Base-by-base conservation (phyloP, 2,329 filamentous ascomycete species). In the Anisogramma anomala region DNA sequence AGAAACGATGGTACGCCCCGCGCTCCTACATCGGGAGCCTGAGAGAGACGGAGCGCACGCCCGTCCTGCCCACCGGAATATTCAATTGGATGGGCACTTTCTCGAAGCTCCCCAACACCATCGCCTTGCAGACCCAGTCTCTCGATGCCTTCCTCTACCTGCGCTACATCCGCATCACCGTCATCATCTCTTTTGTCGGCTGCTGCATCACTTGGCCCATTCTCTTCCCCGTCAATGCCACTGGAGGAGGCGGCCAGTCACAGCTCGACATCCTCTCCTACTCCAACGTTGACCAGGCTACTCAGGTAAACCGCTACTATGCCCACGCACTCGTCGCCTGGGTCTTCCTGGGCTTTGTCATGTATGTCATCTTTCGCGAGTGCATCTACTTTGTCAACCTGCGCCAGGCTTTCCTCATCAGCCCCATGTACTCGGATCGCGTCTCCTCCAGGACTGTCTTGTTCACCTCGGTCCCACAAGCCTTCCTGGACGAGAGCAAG, bases 311-410 rank as follows among this genome's bases (percentile, higher is more conserved):
- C 56, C 77, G 77, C 49, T 81, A 84, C 58, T 95, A 82, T 58
- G 89, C 87, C 0, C 86, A 94, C 58, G 74, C 75, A n/a, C 72
- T 84, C 39, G 67, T 87, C 39, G 78, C 80, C 1, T 94, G 85
- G 77, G 60, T 88, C 36, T 96, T 85, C 63, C 87, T 83, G 59
- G 76, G 75, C 33, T 96, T 96, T 57, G 71, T 96, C 49, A 81
- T 96, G 59, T 91, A 84, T 62, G 80, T 85, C 55, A 77, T 96
- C 48, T 82, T 87, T 42, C 76, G 89, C 43, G 89, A 96, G 61
- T 80, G 77, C 56, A 82, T 96, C 52, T 94, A 81, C 71, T 94
- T 85, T 62, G 82, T 95, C 66, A 94, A 93, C 55, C 64, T 96
- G 38, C 83, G 88, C 48, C 89, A 96, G 63, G 89, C 89, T 0